Base-by-base conservation (phyloP, 2,329 filamentous ascomycete genomes). In the Huntiella bhutanensis region DNA sequence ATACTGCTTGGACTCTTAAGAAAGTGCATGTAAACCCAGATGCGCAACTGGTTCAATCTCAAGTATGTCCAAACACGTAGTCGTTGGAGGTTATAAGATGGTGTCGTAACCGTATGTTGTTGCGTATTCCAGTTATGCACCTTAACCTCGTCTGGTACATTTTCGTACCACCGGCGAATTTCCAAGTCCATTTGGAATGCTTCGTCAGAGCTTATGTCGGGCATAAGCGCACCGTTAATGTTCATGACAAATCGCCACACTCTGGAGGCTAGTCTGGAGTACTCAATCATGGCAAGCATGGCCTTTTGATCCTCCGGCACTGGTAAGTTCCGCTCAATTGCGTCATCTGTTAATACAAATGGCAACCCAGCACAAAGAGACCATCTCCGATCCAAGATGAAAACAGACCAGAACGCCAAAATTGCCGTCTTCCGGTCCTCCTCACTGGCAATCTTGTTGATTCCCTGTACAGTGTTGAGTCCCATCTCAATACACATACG, bases 281-380 rank as follows among this genome's bases (percentile, higher is more conserved):
- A 94, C 1, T 74, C 71, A 38, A 93, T 80, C 83, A 94, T 93
- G 41, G 80, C 78, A 33, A 77, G 76, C 1, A 94, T 66, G 55
- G 88, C 93, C 0, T 81, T 82, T 28, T 67, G 61, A 11, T 69
- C 64, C 10, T 74, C 66, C 66, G 86, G 86, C 55, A 82, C 77
- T 2, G 83, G 84, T 16, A 95, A 63, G 44, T 73, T 71, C 0
- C 79, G 75, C 55, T 94, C 86, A 50, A 94, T 83, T 56, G 93
- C 85, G 12, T 82, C 73, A 55, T 94, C 86, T 53, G 88, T 80
- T 33, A 93, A 67, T 2, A 82, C 79, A 62, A 85, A 93, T 0
- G 86, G 86, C 59, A 94, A 70, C 0, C 86, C 86, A 0, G 83
- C 87, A n/a, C 80, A 82, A 54, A 94, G 84, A 52, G 81, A 85